A percentile compares a stretch with the other conserved stretches of the same genome.
Evolutionary conservation across 768 basidiomycete species (phyloP).

Genomic region (Tulasnella sp.): DNA sequence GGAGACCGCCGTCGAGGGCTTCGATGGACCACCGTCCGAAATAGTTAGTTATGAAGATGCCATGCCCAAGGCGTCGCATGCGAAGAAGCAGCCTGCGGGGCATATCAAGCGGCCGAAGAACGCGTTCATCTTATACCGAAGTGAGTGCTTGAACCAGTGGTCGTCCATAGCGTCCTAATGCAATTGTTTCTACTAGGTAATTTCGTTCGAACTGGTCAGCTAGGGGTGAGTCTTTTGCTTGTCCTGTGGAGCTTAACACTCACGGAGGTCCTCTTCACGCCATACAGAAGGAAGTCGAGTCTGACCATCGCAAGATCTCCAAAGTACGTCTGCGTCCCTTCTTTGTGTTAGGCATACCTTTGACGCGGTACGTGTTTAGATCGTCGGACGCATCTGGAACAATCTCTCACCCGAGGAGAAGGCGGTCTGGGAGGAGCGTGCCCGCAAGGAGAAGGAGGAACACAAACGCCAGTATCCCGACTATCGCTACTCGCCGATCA

Average conservation of each 20-base stretch:
- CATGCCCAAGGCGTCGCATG: constrained; percentile 5
- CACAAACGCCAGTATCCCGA: constrained; percentile 15
- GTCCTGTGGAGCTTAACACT: background rate
- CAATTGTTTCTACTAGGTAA: background rate
- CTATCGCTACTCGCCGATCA: constrained; percentile 15
- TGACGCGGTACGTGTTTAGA: background rate
- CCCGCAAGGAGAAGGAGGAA: constrained; percentile 15
- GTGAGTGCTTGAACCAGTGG: constrained; percentile 28
- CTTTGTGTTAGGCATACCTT: background rate
- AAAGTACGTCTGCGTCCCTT: background rate
- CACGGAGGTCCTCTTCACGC: background rate
- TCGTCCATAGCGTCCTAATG: constrained; percentile 24
- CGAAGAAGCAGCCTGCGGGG: constrained; percentile 11
- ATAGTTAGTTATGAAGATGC: background rate
- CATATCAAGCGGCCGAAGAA: constrained; percentile 32
- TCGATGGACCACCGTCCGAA: background rate
- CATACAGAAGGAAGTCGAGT: background rate
- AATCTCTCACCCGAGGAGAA: constrained; percentile 23
- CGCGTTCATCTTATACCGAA: constrained; percentile 33
- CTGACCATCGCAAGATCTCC: constrained; percentile 30
- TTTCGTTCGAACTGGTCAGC: background rate
- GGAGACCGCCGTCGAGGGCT: background rate
- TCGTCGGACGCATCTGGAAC: constrained; percentile 31
- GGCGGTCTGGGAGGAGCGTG: constrained; percentile 20
- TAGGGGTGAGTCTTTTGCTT: background rate